Percentiles rank a stretch among this genome's conserved stretches.
Conservation (phyloP, 805 yeast genomes). For the Suhomyces tanzawaensis region DNA sequence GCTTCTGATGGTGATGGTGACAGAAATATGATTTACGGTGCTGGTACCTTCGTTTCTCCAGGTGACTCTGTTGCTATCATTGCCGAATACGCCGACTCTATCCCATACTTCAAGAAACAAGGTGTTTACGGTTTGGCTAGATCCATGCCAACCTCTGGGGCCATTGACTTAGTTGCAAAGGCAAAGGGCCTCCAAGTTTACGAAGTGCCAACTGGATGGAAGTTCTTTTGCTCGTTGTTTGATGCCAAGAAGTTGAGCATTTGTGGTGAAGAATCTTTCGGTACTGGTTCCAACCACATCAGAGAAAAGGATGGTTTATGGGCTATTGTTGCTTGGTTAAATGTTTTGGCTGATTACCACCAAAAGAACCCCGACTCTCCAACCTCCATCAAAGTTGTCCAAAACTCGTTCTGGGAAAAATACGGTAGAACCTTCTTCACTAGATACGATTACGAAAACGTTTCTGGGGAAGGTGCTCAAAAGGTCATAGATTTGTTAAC, state of each 20-base stretch:
- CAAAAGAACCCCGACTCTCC: slow-evolving; percentile 51
- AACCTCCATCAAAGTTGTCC: slow-evolving; percentile 76
- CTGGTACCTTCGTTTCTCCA: slow-evolving; percentile 91
- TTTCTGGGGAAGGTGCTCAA: slow-evolving; percentile 70
- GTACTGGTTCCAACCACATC: slow-evolving; percentile 96
- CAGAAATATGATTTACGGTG: slow-evolving; percentile 97
- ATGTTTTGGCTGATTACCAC: slow-evolving; percentile 83
- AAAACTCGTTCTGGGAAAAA: slow-evolving; percentile 80
- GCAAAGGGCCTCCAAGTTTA: slow-evolving; percentile 70
- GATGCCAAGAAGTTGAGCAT: slow-evolving; percentile 91
- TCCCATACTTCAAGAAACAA: slow-evolving; percentile 85
- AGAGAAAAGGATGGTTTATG: slow-evolving; percentile 97
- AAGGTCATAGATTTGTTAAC: slow-evolving; percentile 54
- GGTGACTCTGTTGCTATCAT: slow-evolving; percentile 98
- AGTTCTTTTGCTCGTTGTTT: slow-evolving; percentile 92
- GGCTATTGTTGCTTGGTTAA: slow-evolving; percentile 98
- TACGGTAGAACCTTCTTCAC: slow-evolving; percentile 98
- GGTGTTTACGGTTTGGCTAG: slow-evolving; percentile 94
- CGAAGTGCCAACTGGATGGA: slow-evolving; percentile 99
- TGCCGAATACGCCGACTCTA: slow-evolving; percentile 83
- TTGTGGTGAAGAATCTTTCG: slow-evolving; percentile 98
- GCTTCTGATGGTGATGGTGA: slow-evolving; percentile 99
- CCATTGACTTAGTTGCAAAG: slow-evolving; percentile 87
- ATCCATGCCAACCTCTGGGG: slow-evolving; percentile 96
- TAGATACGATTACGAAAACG: slow-evolving; percentile 89